Base-by-base conservation (phyloP, 2,329 filamentous ascomycete species). In the Alternaria postmessia region DNA sequence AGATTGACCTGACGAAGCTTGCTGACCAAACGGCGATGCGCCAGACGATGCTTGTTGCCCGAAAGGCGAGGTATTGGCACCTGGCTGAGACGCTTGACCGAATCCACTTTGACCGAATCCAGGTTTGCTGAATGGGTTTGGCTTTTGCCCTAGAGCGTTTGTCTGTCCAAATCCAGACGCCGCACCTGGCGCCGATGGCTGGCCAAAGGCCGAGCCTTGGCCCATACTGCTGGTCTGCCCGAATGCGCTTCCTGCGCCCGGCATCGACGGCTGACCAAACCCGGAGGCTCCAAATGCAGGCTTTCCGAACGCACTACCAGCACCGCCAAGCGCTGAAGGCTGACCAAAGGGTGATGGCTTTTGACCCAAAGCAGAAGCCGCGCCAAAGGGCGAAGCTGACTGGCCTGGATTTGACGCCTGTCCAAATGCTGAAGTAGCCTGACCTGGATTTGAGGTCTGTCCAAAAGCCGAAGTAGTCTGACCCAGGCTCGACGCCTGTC, bases 121-220 rank as follows among this genome's bases (percentile, higher is more conserved):
- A n/a, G 81, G 74, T 57, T 82, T 75, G 14, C 80, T 81, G 64
- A 84, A 84, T 2, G 79, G 71, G 49, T 69, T 74, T 20, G 67
- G 28, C 38, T 67, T 54, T 60, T 75, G 72, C 14, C 72, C 69
- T 28, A 70, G 26, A 28, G 66, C 60, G 51, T 64, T 72, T 6
- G 71, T 49, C 53, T 77, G 76, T 4, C 78, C 78, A 59, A 80
- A 77, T 4, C 68, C 64, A 57, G 71, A 65, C n/a, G 69, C 57
- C 51, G 70, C 65, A 20, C 64, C 66, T 53, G 68, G 65, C 54
- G 71, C 66, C 42, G 75, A 76, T 24, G 75, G 59, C 51, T 76
- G 72, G 6, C 78, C 78, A 57, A 80, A 79, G 9, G 72, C 66
- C 62, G 73, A 67, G n/a, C 65, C 55, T 53, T 61, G 51, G 34